Evolutionary conservation across 805 yeast species (phyloP), one percentile per base, ranked within the genome.

Genomic region (Yarrowia sp.): DNA sequence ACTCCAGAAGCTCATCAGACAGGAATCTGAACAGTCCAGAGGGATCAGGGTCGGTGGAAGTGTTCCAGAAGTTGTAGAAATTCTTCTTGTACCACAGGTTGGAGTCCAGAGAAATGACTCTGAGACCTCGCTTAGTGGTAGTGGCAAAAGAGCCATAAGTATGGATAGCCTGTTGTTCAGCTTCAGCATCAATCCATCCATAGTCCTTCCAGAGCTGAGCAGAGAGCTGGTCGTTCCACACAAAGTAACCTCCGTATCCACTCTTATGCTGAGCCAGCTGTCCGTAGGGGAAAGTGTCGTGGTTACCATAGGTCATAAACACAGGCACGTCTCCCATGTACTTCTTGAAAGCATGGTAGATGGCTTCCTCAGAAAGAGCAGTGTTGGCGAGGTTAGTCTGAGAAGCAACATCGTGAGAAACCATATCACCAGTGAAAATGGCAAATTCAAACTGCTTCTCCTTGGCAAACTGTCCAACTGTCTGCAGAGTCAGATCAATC

Each of bases 211-310:
- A 82, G 63, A 83, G 64, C 33, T 79, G 80, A 39, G 83, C 79
- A 78, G 81, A 75, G 63, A 82, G 72, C 13, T 82, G 83, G 1
- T 77, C 73, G 67, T 83, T 82, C 80, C 81, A 82, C 17, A 75
- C 72, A 65, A 80, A 79, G 69, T 77, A 67, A 62, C 77, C 75
- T 1, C 74, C 71, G 64, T 76, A 82, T 8, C 83, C 83, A 18
- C 82, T 79, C 44, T 72, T 71, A 33, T 76, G 71, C 65, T 86
- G 88, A 1, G 90, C 88, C 66, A 86, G 73, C 71, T 87, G 90
- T 36, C 87, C 88, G 69, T 86, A 84, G 15, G 92, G 92, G 78
- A 81, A 87, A 28, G 86, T 83, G 70, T 87, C 92, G 74, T 88
- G 90, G 73, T 86, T 86, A 28, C 92, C 92, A 70, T 87, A 75